Percentiles rank a stretch among this genome's conserved stretches.
These are phyloP conservation scores for Dentipellis fragilis DNA, from an alignment of 768 basidiomycete species.

Conservation along the genomic window DNA sequence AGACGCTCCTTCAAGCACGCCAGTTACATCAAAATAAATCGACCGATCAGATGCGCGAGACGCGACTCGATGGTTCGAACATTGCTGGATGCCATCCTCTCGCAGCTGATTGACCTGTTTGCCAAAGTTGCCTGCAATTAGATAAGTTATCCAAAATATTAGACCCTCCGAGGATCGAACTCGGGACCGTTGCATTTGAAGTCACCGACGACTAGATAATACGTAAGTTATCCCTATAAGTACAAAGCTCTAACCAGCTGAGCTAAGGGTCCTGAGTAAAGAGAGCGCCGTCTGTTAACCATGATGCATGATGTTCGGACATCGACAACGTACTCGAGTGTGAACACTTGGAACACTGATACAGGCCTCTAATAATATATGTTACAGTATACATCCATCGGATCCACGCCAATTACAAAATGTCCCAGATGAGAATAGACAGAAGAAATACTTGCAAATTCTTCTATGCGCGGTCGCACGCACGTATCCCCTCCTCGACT, in stretches of 20 bases:
- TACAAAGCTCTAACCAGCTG: slow-evolving; percentile 54
- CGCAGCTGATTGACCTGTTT: too few relatives aligned
- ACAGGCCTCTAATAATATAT: too few relatives aligned
- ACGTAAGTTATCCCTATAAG: slow-evolving; percentile 38
- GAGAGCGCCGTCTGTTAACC: too few relatives aligned
- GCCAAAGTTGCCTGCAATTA: too few relatives aligned
- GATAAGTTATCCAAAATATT: slow-evolving; percentile 21
- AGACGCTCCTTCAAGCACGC: slow-evolving; percentile 1
- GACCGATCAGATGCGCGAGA: too few relatives aligned
- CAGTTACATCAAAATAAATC: too few relatives aligned
- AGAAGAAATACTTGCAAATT: background rate
- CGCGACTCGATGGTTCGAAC: too few relatives aligned
- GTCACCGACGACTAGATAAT: background rate
- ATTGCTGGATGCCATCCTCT: too few relatives aligned
- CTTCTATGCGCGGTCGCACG: background rate
- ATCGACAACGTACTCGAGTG: too few relatives aligned
- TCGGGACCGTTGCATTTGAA: slow-evolving; percentile 49
- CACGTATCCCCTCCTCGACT: slow-evolving; percentile 16
- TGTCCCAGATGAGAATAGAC: background rate
- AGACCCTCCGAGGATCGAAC: slow-evolving; percentile 55
- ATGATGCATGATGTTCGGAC: too few relatives aligned
- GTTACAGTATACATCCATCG: too few relatives aligned
- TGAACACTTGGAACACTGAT: too few relatives aligned
- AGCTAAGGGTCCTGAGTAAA: slow-evolving; percentile 36
- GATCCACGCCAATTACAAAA: background rate